Evolutionary conservation across 2,329 filamentous ascomycete species (phyloP), one percentile per base, ranked within the genome.

Genomic region (Colletotrichum limetticola): DNA sequence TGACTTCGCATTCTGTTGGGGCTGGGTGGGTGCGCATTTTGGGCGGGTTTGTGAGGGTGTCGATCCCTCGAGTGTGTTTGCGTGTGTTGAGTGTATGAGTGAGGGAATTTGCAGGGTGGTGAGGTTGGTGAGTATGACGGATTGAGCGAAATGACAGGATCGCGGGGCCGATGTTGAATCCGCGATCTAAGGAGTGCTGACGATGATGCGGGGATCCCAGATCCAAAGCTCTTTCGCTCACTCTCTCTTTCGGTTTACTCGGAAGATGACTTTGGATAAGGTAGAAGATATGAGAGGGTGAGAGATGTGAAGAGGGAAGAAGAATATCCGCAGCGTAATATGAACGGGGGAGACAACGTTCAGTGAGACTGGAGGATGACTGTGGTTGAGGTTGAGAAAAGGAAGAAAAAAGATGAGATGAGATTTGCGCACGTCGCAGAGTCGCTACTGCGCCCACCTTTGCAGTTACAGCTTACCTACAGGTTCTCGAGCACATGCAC

Each of bases 1-100:
- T 28, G 24, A 75, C 52, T 26, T 75, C 74, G 61, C 74, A 75
- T 22, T 70, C 61, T 24, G 35, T 37, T 14, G 69, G 68, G n/a
- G 52, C 5, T n/a, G 46, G 49, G 22, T 60, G 52, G 56, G 53
- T 28, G 49, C 68, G 53, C 66, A 72, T 72, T 11, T 49, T n/a
- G n/a, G 32, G 4, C 6, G 2, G 22, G 35, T 16, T 7, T 37
- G n/a, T n/a, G 30, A 28, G 4, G 11, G 11, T 19, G 16, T 2
- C 22, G 22, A 22, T 22, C 22, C 22, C 22, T 22, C 22, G 22
- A 22, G 22, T 22, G 22, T 22, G 22, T 22, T 22, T 22, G 22
- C 22, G 22, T 22, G 22, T 22, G 22, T 22, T 22, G 22, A 22
- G 22, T 22, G 22, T 22, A 22, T 22, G n/a, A 16, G 22, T 24